Percentiles rank a stretch among this genome's conserved stretches.
Evolutionary conservation across 352 stramenopile species (phyloP).

Genomic region (Phytophthora tentaculata): DNA sequence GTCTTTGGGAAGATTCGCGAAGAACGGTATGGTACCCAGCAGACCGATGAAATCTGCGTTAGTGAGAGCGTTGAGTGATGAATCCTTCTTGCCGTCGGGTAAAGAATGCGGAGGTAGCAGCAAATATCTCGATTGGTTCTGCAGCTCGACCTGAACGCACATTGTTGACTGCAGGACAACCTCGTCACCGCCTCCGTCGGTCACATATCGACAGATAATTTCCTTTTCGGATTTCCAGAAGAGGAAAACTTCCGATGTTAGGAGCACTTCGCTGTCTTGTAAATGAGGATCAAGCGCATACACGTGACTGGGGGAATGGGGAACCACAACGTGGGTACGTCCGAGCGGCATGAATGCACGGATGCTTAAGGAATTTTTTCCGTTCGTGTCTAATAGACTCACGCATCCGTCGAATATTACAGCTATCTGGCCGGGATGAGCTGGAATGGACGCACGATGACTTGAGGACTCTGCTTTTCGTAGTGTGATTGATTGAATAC

Average conservation of each 20-base stretch:
- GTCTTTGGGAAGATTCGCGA: constrained; percentile 61
- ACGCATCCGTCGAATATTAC: constrained; percentile 63
- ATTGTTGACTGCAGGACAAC: constrained; percentile 69
- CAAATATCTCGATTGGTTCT: constrained; percentile 51
- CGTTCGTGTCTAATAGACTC: constrained; percentile 55
- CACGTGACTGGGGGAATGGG: constrained; percentile 4
- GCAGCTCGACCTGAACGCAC: constrained; percentile 53
- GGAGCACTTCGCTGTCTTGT: constrained; percentile 35
- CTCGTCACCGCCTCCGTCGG: constrained; percentile 60
- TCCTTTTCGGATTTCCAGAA: constrained; percentile 70
- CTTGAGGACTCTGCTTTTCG: constrained; percentile 45
- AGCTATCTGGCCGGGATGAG: constrained; percentile 42
- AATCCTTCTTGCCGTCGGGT: constrained; percentile 21
- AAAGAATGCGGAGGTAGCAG: constrained; percentile 23
- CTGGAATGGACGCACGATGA: constrained; percentile 32
- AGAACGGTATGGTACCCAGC: constrained; percentile 74
- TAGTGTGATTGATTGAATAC: constrained; percentile 58
- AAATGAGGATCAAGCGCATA: constrained; percentile 35
- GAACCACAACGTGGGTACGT: constrained; percentile 5
- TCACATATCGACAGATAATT: constrained; percentile 71
- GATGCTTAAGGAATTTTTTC: constrained; percentile 49
- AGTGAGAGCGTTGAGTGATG: constrained; percentile 66
- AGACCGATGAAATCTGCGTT: constrained; percentile 74
- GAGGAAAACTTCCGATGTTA: constrained; percentile 59
- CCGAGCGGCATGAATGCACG: constrained; percentile 34